These are phyloP conservation scores for Rosa hybrid DNA, from an alignment of 331 rosid species.

Conservation along the genomic window DNA sequence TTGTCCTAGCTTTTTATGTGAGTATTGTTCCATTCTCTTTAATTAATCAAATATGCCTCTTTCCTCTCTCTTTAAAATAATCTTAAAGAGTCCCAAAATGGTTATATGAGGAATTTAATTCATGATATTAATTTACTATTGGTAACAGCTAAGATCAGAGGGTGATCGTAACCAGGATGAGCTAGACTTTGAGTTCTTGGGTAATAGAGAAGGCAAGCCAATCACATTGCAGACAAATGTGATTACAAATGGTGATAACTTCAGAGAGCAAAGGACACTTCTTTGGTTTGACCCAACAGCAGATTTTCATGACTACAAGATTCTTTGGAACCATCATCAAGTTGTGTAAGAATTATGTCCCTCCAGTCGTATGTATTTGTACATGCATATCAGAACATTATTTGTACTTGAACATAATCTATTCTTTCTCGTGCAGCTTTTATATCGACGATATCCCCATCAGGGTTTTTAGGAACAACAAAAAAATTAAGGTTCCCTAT, in stretches of 20 bases:
- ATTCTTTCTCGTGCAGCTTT: conserved; percentile 28
- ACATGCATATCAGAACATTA: not conserved
- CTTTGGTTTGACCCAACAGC: conserved; percentile 64
- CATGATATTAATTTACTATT: not conserved
- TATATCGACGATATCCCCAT: conserved; percentile 51
- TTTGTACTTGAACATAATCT: not conserved
- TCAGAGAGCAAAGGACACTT: conserved; percentile 49
- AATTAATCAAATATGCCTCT: not conserved
- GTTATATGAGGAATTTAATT: not conserved
- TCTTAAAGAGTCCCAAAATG: not conserved
- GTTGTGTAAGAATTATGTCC: conserved; percentile 44
- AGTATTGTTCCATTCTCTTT: not conserved
- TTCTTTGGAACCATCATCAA: conserved; percentile 58
- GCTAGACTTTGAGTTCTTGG: conserved; percentile 69
- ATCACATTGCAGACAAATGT: conserved; percentile 56
- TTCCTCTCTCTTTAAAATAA: not conserved
- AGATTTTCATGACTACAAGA: conserved; percentile 45
- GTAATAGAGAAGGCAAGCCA: conserved; percentile 47
- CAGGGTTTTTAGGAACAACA: conserved; percentile 50
- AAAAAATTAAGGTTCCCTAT: conserved; percentile 27
- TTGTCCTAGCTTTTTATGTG: conserved; percentile 70
- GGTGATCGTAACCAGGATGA: conserved; percentile 39
- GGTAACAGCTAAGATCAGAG: conserved; percentile 38
- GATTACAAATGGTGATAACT: conserved; percentile 40
- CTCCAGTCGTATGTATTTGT: not conserved